Evolutionary conservation across 2,329 filamentous ascomycete genomes (phyloP), one percentile per base, ranked within the genome.

Genomic region (Fusarium coffeatum): DNA sequence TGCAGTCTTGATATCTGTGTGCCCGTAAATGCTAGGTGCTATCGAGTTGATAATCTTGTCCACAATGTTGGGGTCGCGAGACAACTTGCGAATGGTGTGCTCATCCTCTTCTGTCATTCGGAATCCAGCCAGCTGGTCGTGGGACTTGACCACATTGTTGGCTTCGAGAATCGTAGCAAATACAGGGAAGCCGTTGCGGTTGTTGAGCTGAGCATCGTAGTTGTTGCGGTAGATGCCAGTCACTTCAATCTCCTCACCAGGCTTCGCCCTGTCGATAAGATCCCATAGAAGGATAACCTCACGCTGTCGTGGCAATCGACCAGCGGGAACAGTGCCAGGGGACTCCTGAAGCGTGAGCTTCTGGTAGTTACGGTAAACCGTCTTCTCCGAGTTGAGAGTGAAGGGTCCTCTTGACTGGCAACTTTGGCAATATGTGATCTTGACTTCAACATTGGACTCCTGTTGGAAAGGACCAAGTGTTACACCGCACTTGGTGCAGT

Each of bases 181-280:
- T 37, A 99, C 96, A 0, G 96, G 96, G 82, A 99, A 98, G 7
- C 96, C 96, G 77, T 98, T 99, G 77, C 96, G 95, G 83, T 98
- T 98, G 83, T 99, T 99, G 57, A 99, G 87, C 74, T 97, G 93
- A 6, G 96, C 94, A 78, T 98, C 95, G 77, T 98, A 99, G 83
- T 97, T 98, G 85, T 99, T 99, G 74, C 94, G 91, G 83, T 99
- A 99, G 73, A 97, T 93, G 69, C 96, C 96, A 10, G 94, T 98
- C 12, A 99, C 90, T 77, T 99, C 96, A 59, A 99, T 94, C 78
- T 99, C 97, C 80, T 99, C 96, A 59, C 96, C 96, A 28, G 96
- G 96, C 83, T 99, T 99, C 43, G 95, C 95, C 69, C 89, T 93
- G 80, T 99, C 96, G 72, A 99, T 99, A 57, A 99, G 86, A 82